phyloP scores from a whole-genome alignment of 345 rosid species.

The Rhodamnia rubescens region DNA sequence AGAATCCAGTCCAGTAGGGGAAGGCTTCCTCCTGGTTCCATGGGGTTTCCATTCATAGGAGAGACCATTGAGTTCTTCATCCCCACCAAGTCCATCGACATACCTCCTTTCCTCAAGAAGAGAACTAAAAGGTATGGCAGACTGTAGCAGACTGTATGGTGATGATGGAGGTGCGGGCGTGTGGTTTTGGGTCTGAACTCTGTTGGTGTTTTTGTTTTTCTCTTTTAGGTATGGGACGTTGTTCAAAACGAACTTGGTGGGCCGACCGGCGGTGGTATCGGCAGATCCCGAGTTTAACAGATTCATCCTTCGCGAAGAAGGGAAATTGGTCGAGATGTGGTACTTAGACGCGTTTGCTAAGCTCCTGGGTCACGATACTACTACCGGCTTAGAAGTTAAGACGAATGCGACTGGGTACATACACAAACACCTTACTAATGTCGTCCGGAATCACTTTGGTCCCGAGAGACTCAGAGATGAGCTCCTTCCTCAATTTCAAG shows the following conservation, averaged over 20 bases:
- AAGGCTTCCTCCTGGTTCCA: conserved; percentile 16
- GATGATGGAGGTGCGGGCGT: not conserved
- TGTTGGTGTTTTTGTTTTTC: not conserved
- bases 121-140: conserved; percentile 1
- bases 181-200: not conserved
- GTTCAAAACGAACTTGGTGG: conserved; percentile 29
- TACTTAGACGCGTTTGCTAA: conserved; percentile 18
- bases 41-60: conserved; percentile 12
- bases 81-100: not conserved
- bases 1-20: conserved; percentile 1
- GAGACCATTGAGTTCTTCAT: conserved; percentile 14
- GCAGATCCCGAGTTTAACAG: conserved; percentile 28
- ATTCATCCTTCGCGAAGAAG: conserved; percentile 31
- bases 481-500: conserved; percentile 11
- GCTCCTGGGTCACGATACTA: conserved; percentile 18
- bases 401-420: conserved; percentile 8
- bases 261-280: conserved; percentile 18
- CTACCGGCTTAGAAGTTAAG: not conserved
- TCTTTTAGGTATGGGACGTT: conserved; percentile 22
- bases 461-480: conserved; percentile 11
- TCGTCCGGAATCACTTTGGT: conserved; percentile 19
- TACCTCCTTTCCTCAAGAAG: conserved; percentile 5
- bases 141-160: not conserved
- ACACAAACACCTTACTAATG: conserved; percentile 23
- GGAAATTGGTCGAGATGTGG: conserved; percentile 15